Base-by-base conservation (phyloP, 2,329 filamentous ascomycete species). In the Phaeosphaeria sp. region DNA sequence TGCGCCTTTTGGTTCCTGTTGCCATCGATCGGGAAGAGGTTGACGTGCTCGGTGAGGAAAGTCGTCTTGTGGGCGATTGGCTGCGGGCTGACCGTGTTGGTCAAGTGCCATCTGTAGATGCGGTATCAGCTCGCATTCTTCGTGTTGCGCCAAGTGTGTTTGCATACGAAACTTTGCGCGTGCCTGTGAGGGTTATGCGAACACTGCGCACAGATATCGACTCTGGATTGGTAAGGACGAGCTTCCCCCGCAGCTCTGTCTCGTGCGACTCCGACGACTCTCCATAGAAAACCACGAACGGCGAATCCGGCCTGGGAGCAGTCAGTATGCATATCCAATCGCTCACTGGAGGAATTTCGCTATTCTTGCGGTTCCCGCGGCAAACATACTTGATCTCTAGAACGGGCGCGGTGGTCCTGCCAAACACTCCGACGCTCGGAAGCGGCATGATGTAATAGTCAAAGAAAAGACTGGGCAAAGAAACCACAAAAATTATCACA, bases 211-310 rank as follows among this genome's bases (percentile, higher is more conserved):
- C 80, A 46, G 77, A 79, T 71, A 82, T 81, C 55, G 79, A 75
- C 61, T 83, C 81, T 20, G 79, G 74, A 55, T 79, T 78, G 54
- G 75, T 80, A 66, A 83, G 74, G 55, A 81, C 70, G 63, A 83
- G 75, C 53, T 77, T 77, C 44, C 81, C 81, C 51, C 74, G 76
- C 58, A 83, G 76, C 67, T 80, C 80, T 60, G 80, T 73, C 27
- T 74, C 68, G 52, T 78, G 73, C 42, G 79, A 77, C 61, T 82
- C 80, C 51, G 80, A 78, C 55, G 80, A 75, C 63, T 78, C 75
- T 67, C 81, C 81, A 62, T 81, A 76, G 71, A 83, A 82, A 60
- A 83, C 81, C 25, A 83, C 78, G 65, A 83, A 83, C 20, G 79
- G 77, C 30, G 77, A 78, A 57, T 81, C 77, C 36, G 81, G 81